Percentiles rank a stretch among this genome's conserved stretches.
phyloP scores from a whole-genome alignment of 441 rosid species.

The Lepidium campestre region DNA sequence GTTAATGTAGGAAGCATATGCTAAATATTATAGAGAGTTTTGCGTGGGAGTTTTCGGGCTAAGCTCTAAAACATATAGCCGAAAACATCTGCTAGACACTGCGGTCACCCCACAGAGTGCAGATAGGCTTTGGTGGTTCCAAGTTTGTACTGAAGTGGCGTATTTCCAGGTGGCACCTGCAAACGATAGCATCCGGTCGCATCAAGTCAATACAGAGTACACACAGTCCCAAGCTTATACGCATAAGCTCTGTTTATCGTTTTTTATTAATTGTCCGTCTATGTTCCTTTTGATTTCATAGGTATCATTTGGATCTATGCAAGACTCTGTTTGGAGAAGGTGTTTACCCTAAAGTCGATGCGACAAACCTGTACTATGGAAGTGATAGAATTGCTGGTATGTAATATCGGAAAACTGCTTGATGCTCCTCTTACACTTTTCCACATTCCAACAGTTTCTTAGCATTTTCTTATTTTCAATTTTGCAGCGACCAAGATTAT shows the following conservation, averaged over 20 bases:
- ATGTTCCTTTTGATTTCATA: constrained; percentile 1
- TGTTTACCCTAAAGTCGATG: constrained; percentile 75
- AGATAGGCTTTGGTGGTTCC: constrained; percentile 94
- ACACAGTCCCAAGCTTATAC: neutral
- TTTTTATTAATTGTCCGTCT: neutral
- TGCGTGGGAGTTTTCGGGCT: constrained; percentile 43
- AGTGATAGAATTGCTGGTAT: constrained; percentile 80
- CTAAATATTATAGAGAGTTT: constrained; percentile 57
- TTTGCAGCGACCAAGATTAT: constrained; percentile 77
- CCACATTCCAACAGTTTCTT: neutral
- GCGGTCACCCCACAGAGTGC: constrained; percentile 36
- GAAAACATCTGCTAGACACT: constrained; percentile 52
- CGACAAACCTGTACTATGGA: constrained; percentile 82
- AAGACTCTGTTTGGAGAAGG: constrained; percentile 73
- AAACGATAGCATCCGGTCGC: constrained; percentile 80
- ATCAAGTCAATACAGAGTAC: constrained; percentile 70
- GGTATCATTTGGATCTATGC: constrained; percentile 89
- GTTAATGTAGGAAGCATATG: constrained; percentile 57
- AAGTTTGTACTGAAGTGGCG: constrained; percentile 93
- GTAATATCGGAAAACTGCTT: neutral
- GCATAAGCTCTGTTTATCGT: neutral
- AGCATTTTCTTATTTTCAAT: neutral
- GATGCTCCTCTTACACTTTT: neutral
- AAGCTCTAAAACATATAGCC: constrained; percentile 48
- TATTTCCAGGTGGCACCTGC: constrained; percentile 95